Conservation (phyloP, 1,284 basidiomycete species). For the Puccinia triticina region DNA sequence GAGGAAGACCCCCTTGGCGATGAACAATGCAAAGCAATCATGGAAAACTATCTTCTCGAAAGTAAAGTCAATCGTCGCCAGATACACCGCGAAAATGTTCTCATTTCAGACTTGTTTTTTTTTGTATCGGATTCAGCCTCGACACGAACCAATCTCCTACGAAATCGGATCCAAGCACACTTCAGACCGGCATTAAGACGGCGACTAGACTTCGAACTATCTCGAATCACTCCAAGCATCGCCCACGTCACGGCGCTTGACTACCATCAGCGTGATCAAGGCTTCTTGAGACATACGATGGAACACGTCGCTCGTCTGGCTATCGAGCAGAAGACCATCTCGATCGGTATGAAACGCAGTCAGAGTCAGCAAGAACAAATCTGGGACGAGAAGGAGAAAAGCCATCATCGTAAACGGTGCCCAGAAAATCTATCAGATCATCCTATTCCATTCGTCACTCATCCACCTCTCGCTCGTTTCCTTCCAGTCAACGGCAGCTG, state of each 20-base stretch:
- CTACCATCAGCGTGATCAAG: slow-evolving; percentile 35
- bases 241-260: slow-evolving; percentile 38
- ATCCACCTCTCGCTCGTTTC: neutral
- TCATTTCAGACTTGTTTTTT: neutral
- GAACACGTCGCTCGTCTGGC: slow-evolving; percentile 33
- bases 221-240: slow-evolving; percentile 37
- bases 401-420: slow-evolving; percentile 28
- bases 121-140: slow-evolving; percentile 12
- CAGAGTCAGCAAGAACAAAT: slow-evolving; percentile 20
- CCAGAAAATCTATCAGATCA: no score
- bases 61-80: neutral
- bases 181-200: slow-evolving; percentile 36
- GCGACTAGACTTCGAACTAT: slow-evolving; percentile 37
- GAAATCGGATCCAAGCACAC: slow-evolving; percentile 31
- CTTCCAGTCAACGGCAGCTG: slow-evolving; percentile 16
- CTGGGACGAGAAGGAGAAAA: slow-evolving; percentile 19
- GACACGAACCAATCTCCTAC: slow-evolving; percentile 26
- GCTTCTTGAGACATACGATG: slow-evolving; percentile 33
- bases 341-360: slow-evolving; percentile 21
- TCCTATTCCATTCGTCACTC: neutral
- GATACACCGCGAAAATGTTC: neutral
- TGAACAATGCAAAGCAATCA: slow-evolving; percentile 45
- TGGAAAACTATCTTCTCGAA: slow-evolving; percentile 47
- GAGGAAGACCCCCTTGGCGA: slow-evolving; percentile 34
- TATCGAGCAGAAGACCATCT: slow-evolving; percentile 28